Percentiles rank a stretch among this genome's conserved stretches.
phyloP scores from a whole-genome alignment of 345 rosid genomes.

The Aquilaria yunnanensis region DNA sequence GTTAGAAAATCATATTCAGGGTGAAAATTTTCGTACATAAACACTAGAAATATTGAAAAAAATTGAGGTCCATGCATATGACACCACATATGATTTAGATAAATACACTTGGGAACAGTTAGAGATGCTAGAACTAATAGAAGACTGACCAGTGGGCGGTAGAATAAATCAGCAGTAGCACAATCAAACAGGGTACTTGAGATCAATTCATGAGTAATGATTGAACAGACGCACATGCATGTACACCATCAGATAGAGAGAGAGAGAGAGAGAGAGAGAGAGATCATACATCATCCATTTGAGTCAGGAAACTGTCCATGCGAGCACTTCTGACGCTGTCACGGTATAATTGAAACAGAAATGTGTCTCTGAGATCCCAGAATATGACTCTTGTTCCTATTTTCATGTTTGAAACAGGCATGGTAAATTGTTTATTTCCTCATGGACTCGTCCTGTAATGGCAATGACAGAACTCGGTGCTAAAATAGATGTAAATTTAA shows the following conservation, averaged over 20 bases:
- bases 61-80: too few species aligned
- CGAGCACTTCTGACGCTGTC: slow-evolving; percentile 71
- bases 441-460: background rate
- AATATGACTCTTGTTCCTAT: slow-evolving; percentile 76
- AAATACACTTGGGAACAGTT: too few species aligned
- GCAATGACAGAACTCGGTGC: background rate
- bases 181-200: too few species aligned
- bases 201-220: too few species aligned
- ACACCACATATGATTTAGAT: too few species aligned
- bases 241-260: background rate
- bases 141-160: too few species aligned
- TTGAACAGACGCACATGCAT: background rate
- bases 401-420: slow-evolving; percentile 7
- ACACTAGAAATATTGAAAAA: too few species aligned
- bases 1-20: background rate
- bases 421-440: background rate
- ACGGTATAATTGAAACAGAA: slow-evolving; percentile 62
- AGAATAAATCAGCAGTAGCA: too few species aligned
- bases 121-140: too few species aligned
- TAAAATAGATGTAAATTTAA: background rate
- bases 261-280: slow-evolving; percentile 13
- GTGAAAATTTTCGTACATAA: too few species aligned
- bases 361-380: slow-evolving; percentile 84
- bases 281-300: slow-evolving; percentile 66
- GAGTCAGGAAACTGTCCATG: slow-evolving; percentile 67